Evolutionary conservation across 1,284 basidiomycete genomes (phyloP).

Genomic region (Cryptococcus wingfieldii): DNA sequence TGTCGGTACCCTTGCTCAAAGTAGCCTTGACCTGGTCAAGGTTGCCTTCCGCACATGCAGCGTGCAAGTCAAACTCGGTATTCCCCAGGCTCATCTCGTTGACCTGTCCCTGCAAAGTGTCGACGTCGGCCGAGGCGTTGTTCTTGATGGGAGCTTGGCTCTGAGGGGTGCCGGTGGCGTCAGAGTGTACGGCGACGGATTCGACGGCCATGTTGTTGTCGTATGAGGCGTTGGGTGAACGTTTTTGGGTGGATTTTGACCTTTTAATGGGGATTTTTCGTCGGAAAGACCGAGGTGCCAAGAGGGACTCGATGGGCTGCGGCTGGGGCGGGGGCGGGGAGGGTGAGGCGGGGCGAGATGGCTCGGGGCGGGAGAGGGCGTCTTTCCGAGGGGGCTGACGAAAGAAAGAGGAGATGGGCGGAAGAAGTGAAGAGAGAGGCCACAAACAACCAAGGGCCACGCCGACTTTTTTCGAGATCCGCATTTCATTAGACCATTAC

Average conservation of each 20-base stretch:
- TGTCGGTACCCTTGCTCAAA: constrained; percentile 33
- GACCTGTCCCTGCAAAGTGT: constrained; percentile 3
- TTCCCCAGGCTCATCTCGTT: not conserved
- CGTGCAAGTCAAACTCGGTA: constrained; percentile 22
- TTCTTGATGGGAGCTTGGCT: not conserved
- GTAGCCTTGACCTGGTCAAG: constrained; percentile 39
- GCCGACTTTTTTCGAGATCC: not conserved
- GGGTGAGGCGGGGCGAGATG: not conserved
- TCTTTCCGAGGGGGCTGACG: not conserved
- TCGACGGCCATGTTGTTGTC: constrained; percentile 12
- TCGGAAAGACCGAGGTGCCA: not conserved
- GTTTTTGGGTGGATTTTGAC: constrained; percentile 1
- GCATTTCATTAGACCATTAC: not conserved
- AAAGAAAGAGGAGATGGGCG: not conserved
- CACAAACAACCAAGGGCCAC: not conserved
- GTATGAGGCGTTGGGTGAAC: not conserved
- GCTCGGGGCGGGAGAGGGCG: too few relatives aligned
- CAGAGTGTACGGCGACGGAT: constrained; percentile 5
- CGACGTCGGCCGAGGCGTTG: not conserved
- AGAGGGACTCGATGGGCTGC: not conserved
- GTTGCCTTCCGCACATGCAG: constrained; percentile 39
- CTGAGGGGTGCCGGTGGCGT: constrained; percentile 1
- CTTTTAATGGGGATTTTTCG: not conserved
- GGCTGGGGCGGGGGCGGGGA: not conserved
- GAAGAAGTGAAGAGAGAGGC: not conserved